A percentile compares a stretch with the other conserved stretches of the same genome.
These are phyloP conservation scores for Kluyveromyces siamensis DNA, from an alignment of 805 yeast species.

Conservation along the genomic window DNA sequence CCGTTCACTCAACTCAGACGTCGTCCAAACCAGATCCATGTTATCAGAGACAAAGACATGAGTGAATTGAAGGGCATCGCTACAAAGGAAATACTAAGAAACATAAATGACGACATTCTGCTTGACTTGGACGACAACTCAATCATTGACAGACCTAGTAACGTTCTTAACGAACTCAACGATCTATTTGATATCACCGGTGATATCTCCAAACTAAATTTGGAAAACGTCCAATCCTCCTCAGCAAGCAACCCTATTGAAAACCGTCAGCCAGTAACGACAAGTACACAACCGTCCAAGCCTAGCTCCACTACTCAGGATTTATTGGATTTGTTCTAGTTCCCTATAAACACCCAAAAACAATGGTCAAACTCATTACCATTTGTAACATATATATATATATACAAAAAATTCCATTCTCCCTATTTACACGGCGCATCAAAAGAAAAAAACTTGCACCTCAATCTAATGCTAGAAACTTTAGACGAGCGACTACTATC, in stretches of 20 bases:
- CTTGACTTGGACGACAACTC: slow-evolving; percentile 70
- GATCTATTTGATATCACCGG: slow-evolving; percentile 47
- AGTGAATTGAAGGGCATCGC: slow-evolving; percentile 77
- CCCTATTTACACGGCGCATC: background rate
- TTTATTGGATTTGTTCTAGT: slow-evolving; percentile 22
- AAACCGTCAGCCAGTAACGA: slow-evolving; percentile 2
- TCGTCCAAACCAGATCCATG: slow-evolving; percentile 28
- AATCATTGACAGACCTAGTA: slow-evolving; percentile 22
- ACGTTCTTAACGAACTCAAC: slow-evolving; percentile 63
- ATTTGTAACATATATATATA: no score
- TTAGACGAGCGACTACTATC: background rate
- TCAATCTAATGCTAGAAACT: no score
- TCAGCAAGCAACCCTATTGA: background rate
- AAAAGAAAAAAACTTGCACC: no score
- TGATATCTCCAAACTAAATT: background rate
- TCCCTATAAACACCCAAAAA: background rate
- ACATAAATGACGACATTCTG: slow-evolving; percentile 65
- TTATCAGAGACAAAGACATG: slow-evolving; percentile 43
- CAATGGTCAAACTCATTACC: no score
- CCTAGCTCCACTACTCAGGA: slow-evolving; percentile 15
- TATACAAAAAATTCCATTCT: background rate
- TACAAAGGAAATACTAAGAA: slow-evolving; percentile 58
- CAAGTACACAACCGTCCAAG: slow-evolving; percentile 3
- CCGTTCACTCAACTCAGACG: slow-evolving; percentile 58
- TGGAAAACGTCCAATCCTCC: background rate